phyloP scores from a whole-genome alignment of 768 basidiomycete genomes.

The Termitomyces sp. region DNA sequence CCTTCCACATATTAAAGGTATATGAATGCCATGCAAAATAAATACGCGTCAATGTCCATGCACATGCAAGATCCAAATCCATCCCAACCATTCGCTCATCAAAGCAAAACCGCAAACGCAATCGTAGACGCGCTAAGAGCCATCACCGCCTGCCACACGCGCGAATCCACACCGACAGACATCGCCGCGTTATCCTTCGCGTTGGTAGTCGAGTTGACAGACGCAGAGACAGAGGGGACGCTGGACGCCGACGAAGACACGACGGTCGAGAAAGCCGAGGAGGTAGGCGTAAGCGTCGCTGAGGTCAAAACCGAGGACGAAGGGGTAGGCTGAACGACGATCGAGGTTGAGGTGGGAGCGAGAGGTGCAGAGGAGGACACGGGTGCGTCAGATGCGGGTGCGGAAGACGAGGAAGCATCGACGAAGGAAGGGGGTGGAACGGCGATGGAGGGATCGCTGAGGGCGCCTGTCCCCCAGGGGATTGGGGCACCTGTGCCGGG shows the following conservation, averaged over 20 bases:
- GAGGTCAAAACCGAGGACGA: not conserved
- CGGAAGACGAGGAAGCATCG: not conserved
- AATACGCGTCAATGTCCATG: not conserved
- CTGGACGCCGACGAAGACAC: not conserved
- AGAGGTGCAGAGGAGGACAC: not conserved
- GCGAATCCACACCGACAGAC: constrained; percentile 10
- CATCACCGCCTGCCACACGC: constrained; percentile 18
- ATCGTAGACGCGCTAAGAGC: constrained; percentile 14
- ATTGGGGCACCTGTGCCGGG: constrained; percentile 49
- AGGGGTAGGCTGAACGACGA: not conserved
- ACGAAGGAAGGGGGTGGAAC: constrained; percentile 28
- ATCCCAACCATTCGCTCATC: not conserved
- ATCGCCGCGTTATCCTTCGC: constrained; percentile 15
- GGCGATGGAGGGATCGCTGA: constrained; percentile 42
- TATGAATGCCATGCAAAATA: not conserved
- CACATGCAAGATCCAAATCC: not conserved
- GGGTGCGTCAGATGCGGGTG: constrained; percentile 3
- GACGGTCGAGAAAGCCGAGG: not conserved
- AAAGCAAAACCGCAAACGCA: constrained; percentile 14
- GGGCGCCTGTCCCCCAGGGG: constrained; percentile 64
- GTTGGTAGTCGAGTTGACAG: constrained; percentile 11
- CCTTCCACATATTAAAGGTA: not conserved
- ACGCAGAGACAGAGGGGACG: not conserved
- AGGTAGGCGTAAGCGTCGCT: not conserved
- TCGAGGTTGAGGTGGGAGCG: too few species aligned